phyloP scores from a whole-genome alignment of 257 asterid genomes.

The Coffea canephora region DNA sequence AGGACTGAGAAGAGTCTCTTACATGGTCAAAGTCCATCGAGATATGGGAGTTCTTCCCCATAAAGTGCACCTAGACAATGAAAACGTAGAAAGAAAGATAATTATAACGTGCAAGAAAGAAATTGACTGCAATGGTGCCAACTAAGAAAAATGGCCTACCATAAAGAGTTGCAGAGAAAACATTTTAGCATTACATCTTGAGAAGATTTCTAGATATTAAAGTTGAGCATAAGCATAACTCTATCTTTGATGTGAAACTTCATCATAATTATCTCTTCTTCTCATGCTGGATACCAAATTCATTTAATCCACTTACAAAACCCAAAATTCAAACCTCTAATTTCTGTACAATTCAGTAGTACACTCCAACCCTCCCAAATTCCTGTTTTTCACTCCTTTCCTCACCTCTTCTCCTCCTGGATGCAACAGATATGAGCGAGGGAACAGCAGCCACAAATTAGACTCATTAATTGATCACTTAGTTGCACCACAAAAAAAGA shows the following conservation, averaged over 20 bases:
- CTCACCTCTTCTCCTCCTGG: background rate
- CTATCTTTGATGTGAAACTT: background rate
- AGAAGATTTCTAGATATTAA: background rate
- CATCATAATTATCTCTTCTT: background rate
- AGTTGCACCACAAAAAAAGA: background rate
- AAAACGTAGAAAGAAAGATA: background rate
- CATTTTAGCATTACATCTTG: background rate
- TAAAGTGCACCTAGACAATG: constrained; percentile 37
- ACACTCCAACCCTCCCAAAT: background rate
- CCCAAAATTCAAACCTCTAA: background rate
- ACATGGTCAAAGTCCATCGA: constrained; percentile 54
- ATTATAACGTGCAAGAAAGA: background rate
- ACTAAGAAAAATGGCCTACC: background rate
- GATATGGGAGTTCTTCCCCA: constrained; percentile 51
- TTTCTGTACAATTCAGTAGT: background rate
- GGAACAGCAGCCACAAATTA: background rate
- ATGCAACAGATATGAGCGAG: background rate
- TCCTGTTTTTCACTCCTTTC: background rate
- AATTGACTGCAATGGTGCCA: background rate
- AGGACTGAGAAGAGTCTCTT: constrained; percentile 16
- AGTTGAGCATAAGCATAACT: background rate
- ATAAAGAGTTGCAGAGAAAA: background rate
- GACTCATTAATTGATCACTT: background rate
- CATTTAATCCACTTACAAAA: background rate
- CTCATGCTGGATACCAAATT: background rate